phyloP scores from a whole-genome alignment of 805 yeast species.

The Danielia reshetovae region DNA sequence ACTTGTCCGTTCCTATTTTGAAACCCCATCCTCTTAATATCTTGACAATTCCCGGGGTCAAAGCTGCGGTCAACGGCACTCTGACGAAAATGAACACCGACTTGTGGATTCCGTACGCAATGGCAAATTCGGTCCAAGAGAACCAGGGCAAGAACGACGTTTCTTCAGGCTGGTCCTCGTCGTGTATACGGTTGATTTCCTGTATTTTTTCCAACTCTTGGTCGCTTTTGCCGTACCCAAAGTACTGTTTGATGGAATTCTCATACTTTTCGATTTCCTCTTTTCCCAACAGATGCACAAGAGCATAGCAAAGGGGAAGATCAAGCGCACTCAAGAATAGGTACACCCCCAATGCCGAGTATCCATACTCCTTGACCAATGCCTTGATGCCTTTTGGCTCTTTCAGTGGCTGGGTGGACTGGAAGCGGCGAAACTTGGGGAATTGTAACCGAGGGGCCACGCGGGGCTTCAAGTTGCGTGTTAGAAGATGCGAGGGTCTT shows the following conservation, averaged over 20 bases:
- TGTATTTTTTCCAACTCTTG: constrained; percentile 37
- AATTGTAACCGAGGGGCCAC: neutral
- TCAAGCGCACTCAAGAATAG: constrained; percentile 70
- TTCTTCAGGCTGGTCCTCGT: constrained; percentile 20
- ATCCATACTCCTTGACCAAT: constrained; percentile 82
- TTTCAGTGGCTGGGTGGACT: constrained; percentile 5
- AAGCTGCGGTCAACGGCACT: constrained; percentile 86
- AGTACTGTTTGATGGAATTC: constrained; percentile 49
- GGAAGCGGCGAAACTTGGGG: constrained; percentile 5
- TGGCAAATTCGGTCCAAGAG: constrained; percentile 76
- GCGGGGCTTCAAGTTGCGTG: constrained; percentile 1
- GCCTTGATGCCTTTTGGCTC: constrained; percentile 52
- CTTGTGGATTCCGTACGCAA: constrained; percentile 94
- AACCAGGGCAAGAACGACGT: constrained; percentile 27
- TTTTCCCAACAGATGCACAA: constrained; percentile 85
- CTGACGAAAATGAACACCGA: constrained; percentile 70
- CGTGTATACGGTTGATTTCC: constrained; percentile 30
- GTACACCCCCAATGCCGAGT: constrained; percentile 85
- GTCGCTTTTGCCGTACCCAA: constrained; percentile 59
- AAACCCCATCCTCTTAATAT: constrained; percentile 73
- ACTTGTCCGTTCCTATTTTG: constrained; percentile 55
- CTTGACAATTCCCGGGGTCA: constrained; percentile 76
- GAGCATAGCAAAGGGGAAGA: constrained; percentile 73
- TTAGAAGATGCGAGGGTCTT: constrained; percentile 1
- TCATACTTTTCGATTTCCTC: constrained; percentile 72